Conservation (phyloP, 768 basidiomycete species). For the Suillus decipiens region DNA sequence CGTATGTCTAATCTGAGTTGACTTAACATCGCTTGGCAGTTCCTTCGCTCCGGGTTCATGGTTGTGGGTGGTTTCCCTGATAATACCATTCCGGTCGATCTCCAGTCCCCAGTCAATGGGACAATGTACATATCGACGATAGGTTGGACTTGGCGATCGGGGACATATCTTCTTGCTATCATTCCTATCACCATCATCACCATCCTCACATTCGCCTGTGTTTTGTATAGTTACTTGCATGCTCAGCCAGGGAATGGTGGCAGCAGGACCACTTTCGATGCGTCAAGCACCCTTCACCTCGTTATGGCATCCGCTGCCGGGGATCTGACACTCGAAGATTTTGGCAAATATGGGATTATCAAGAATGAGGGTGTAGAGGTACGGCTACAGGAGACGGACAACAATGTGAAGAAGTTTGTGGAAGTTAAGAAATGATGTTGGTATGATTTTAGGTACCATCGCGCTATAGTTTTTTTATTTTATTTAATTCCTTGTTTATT, state of each 20-base stretch:
- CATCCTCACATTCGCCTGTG: background rate
- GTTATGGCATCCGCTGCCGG: conserved; percentile 10
- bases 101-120: too few species aligned
- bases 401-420: background rate
- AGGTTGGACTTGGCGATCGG: conserved; percentile 1
- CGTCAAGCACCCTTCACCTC: background rate
- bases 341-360: background rate
- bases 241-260: too few species aligned
- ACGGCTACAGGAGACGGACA: background rate
- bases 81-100: too few species aligned
- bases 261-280: too few species aligned
- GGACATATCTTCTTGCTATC: conserved; percentile 8
- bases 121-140: conserved; percentile 9
- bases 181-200: conserved; percentile 1
- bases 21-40: conserved; percentile 1
- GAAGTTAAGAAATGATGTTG: background rate
- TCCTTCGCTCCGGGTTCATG: conserved; percentile 8
- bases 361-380: background rate
- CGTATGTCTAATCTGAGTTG: background rate
- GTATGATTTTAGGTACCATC: too few species aligned
- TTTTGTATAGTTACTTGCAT: too few species aligned
- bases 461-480: too few species aligned
- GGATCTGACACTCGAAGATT: background rate
- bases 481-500: too few species aligned
- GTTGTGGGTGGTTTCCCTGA: too few species aligned